phyloP scores from a whole-genome alignment of 345 rosid genomes.

The Hibiscus tridactylites region DNA sequence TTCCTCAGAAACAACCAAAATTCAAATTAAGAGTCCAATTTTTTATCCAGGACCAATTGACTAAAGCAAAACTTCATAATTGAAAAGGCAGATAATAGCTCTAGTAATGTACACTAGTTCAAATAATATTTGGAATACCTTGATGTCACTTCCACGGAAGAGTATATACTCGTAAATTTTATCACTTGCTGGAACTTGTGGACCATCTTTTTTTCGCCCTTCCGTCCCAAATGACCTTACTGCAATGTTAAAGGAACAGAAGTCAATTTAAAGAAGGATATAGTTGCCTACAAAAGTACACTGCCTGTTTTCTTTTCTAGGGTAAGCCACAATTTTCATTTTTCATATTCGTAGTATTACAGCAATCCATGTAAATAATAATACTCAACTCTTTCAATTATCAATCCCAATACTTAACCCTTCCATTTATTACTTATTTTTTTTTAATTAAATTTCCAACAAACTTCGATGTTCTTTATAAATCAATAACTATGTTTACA shows the following conservation, averaged over 20 bases:
- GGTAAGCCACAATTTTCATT: too few relatives aligned
- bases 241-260: slow-evolving; percentile 18
- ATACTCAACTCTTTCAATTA: too few relatives aligned
- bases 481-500: not conserved
- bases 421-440: not conserved
- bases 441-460: not conserved
- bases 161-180: slow-evolving; percentile 68
- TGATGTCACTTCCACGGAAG: slow-evolving; percentile 77
- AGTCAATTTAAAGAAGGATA: not conserved
- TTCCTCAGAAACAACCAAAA: not conserved
- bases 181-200: slow-evolving; percentile 61
- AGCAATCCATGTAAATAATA: not conserved
- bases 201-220: slow-evolving; percentile 71
- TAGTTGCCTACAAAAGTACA: too few relatives aligned
- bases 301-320: too few relatives aligned
- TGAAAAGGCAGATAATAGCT: not conserved
- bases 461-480: not conserved
- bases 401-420: not conserved
- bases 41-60: not conserved
- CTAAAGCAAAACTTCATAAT: not conserved
- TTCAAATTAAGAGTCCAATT: not conserved
- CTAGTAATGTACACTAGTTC: not conserved
- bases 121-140: slow-evolving; percentile 30
- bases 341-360: too few relatives aligned
- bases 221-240: slow-evolving; percentile 77